Conservation (phyloP, 2,329 filamentous ascomycete genomes). For the Paraconiothyrium brasiliense region DNA sequence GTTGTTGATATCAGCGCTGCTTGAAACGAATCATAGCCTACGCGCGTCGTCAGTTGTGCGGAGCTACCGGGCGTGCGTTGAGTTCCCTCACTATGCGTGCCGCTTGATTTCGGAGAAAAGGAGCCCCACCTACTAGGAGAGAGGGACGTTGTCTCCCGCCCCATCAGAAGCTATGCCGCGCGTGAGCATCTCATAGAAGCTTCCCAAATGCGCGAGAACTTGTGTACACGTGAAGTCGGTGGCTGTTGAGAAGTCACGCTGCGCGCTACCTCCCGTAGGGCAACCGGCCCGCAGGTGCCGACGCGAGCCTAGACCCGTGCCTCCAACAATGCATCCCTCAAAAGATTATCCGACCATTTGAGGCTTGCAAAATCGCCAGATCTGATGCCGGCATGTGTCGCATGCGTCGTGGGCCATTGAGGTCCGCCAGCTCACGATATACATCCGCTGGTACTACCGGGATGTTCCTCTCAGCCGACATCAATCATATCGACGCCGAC, state of each 20-base stretch:
- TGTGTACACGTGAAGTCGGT: constrained; percentile 12
- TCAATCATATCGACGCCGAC: neutral
- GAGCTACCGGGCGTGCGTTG: too few species aligned
- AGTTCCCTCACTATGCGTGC: too few species aligned
- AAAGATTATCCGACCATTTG: constrained; percentile 50
- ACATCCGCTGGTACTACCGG: neutral
- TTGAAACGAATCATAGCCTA: too few species aligned
- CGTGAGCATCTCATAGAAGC: constrained; percentile 11
- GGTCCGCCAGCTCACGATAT: constrained; percentile 39
- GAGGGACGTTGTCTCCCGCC: constrained; percentile 13
- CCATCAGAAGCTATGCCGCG: constrained; percentile 20
- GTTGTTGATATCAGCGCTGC: too few species aligned
- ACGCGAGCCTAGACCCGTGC: constrained; percentile 38
- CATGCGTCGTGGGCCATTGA: constrained; percentile 31
- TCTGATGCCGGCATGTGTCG: constrained; percentile 26
- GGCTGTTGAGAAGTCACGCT: constrained; percentile 32
- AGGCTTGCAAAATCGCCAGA: constrained; percentile 18
- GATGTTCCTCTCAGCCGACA: constrained; percentile 9
- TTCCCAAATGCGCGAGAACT: neutral
- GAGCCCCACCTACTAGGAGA: constrained; percentile 2
- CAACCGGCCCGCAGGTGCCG: constrained; percentile 37
- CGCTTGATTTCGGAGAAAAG: constrained; percentile 5
- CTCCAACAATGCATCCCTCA: constrained; percentile 34
- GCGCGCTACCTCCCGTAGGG: constrained; percentile 3
- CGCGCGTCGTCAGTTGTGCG: too few species aligned